Evolutionary conservation across 306 rosid species (phyloP), one percentile per base, ranked within the genome.

Genomic region (Prunus davidiana): DNA sequence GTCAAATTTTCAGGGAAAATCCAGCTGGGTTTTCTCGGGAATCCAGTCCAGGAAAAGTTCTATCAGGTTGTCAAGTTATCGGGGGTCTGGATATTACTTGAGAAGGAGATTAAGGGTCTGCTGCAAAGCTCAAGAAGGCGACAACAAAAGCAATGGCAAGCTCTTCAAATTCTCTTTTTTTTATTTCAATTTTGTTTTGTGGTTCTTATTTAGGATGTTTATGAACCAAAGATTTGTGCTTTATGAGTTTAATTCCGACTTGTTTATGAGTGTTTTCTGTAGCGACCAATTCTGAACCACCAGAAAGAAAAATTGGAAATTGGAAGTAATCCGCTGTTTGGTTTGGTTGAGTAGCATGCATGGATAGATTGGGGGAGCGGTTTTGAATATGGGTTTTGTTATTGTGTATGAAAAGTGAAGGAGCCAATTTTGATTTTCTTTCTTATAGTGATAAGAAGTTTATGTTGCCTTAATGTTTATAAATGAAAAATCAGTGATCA

Each of bases 131-230:
- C 87, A 87, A 61, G 96, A 91, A 25, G 8, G 80, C 3, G 82
- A 90, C 63, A 88, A 85, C 79, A 85, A 89, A 79, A 89, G 76
- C 82, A 92, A 89, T 84, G 99, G 97, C 75, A 78, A 87, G 91
- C 60, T 80, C 76, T 62, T 19, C 15, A 10, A 28, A 56, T 64
- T 76, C n/a, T 38, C 46, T 5, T 13, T 20, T 57, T 65, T 54
- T 13, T 38, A n/a, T 27, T 34, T 19, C 18, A 22, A 1, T 14
- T 67, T 32, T 75, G 1, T 12, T 54, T 55, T 78, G 18, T 18
- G 28, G 14, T 55, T 10, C 32, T 20, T 18, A 10, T 62, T 52
- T n/a, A 5, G 4, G 14, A n/a, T 38, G 60, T 25, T 34, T 56
- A 41, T 67, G 38, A 69, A 19, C 49, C 12, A 69, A 46, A 22